These are phyloP conservation scores for Senna tora DNA, from an alignment of 306 rosid genomes.

Conservation along the genomic window DNA sequence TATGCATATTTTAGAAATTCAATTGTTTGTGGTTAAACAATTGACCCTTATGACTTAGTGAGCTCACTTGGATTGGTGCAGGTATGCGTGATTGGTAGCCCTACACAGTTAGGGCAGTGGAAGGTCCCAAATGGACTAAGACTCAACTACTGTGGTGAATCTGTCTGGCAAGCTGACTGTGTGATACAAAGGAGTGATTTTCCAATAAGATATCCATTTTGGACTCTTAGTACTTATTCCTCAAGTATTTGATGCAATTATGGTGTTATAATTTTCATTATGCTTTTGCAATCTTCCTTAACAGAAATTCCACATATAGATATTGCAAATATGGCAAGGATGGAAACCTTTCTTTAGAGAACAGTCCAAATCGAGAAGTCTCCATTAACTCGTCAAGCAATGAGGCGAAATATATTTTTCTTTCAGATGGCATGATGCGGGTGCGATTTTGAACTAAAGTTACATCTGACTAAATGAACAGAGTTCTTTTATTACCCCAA, in stretches of 20 bases:
- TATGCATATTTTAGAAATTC: slow-evolving; percentile 14
- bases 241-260: slow-evolving; percentile 9
- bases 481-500: neutral
- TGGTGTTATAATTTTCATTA: slow-evolving; percentile 29
- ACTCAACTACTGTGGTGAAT: slow-evolving; percentile 79
- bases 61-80: slow-evolving; percentile 45
- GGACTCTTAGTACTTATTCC: slow-evolving; percentile 35
- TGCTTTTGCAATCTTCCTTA: slow-evolving; percentile 55
- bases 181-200: slow-evolving; percentile 64
- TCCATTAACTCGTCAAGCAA: slow-evolving; percentile 52
- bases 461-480: slow-evolving; percentile 20
- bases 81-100: slow-evolving; percentile 79
- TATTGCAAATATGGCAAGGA: slow-evolving; percentile 70
- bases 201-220: slow-evolving; percentile 82
- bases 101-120: slow-evolving; percentile 79
- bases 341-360: slow-evolving; percentile 69
- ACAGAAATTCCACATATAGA: slow-evolving; percentile 67
- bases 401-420: slow-evolving; percentile 63
- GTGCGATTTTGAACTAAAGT: slow-evolving; percentile 47
- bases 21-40: slow-evolving; percentile 24
- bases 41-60: slow-evolving; percentile 27
- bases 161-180: slow-evolving; percentile 83
- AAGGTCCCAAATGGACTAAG: slow-evolving; percentile 68
- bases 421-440: slow-evolving; percentile 90
- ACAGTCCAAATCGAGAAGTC: slow-evolving; percentile 73